Base-by-base conservation (phyloP, 768 basidiomycete genomes). In the Ramaria sp. region DNA sequence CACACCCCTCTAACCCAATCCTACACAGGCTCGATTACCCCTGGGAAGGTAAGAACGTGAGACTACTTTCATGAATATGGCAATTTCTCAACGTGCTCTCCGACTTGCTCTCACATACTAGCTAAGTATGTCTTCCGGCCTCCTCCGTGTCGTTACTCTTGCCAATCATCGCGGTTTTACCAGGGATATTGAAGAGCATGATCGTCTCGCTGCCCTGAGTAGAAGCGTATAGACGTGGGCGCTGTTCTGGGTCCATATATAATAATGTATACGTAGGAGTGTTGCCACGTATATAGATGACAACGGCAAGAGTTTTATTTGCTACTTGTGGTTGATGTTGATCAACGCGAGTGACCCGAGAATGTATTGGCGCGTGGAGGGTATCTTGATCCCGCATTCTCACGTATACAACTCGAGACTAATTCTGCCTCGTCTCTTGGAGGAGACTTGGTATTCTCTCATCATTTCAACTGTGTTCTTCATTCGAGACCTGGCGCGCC, bases 101-200 rank as follows among this genome's bases (percentile, higher is more conserved):
- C 20, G 15, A 16, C 24, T 18, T 5, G 37, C 28, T 30, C 34
- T 48, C 50, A 41, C 51, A 53, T 25, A 12, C 37, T 42, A 48
- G 37, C 48, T 42, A 43, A 22, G 53, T 55, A 48, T 22, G 43
- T 52, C 16, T 32, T 30, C 28, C 42, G 18, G 34, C 51, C 50
- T 52, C 22, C 37, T 44, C 27, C 41, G 39, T 18, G 20, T 18
- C 18, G 16, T 43, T 36, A 34, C 20, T 52, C 47, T 49, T 55
- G 22, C 55, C 25, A 34, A 30, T 39, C 32, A 34, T 50, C 44
- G 56, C 49, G 47, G 55, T 34, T 50, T 54, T 28, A 52, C 5
- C 63, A 88, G 86, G 55, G 75, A 86, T 61, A 88, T 89, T 60
- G 85, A 85, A 56, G 81, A 81, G 59, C 86, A 89, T 61, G 84